Evolutionary conservation across 2,329 filamentous ascomycete species (phyloP).

Genomic region (Penicillium sp.): DNA sequence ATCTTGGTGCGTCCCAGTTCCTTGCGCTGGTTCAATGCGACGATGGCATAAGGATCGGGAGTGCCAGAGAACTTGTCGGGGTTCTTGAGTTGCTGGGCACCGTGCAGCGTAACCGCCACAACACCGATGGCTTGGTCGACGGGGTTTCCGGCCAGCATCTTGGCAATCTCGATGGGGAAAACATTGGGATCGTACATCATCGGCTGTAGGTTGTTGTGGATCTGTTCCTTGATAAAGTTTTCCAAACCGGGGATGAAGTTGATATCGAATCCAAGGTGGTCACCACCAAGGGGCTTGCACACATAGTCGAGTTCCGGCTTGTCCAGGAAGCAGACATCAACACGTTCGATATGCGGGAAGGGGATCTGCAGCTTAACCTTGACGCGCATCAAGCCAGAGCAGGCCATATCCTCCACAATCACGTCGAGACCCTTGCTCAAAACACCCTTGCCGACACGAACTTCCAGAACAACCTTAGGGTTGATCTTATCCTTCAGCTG

Average conservation of each 20-base stretch:
- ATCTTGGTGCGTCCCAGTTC: conserved; percentile 88
- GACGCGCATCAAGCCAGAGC: conserved; percentile 91
- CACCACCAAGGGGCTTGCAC: conserved; percentile 94
- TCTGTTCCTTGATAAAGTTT: conserved; percentile 91
- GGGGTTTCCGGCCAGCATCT: conserved; percentile 92
- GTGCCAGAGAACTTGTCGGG: conserved; percentile 90
- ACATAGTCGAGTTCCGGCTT: conserved; percentile 92
- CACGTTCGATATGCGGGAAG: conserved; percentile 91
- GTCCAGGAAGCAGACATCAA: conserved; percentile 94
- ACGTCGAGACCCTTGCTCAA: conserved; percentile 96
- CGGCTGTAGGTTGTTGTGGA: conserved; percentile 87
- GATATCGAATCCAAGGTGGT: conserved; percentile 96
- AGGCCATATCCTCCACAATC: conserved; percentile 97
- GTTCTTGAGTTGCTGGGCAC: conserved; percentile 91
- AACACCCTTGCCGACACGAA: conserved; percentile 92
- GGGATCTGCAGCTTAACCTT: conserved; percentile 97
- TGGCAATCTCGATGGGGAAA: conserved; percentile 97
- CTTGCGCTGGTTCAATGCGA: conserved; percentile 82
- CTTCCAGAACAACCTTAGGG: conserved; percentile 93
- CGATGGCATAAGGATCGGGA: conserved; percentile 83
- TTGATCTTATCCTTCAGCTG: conserved; percentile 97
- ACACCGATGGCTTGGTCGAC: conserved; percentile 97
- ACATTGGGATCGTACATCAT: conserved; percentile 99
- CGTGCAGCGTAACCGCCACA: conserved; percentile 86
- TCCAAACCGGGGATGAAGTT: conserved; percentile 98